phyloP scores from a whole-genome alignment of 1,284 basidiomycete genomes.

The Rhodotorula sp. region DNA sequence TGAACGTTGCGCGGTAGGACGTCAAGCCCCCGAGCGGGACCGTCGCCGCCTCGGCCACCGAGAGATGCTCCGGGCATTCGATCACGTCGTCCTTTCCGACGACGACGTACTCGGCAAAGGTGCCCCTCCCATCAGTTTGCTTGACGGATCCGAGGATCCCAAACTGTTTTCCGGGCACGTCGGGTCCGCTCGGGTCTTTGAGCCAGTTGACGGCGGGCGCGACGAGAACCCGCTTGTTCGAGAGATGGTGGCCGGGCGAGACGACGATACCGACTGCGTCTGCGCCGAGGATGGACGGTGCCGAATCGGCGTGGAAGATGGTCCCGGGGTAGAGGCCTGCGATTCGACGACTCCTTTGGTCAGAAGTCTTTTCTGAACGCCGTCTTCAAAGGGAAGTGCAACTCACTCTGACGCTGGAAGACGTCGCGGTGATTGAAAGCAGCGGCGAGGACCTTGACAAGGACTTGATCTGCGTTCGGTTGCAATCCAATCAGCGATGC shows the following conservation, averaged over 20 bases:
- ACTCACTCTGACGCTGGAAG: constrained; percentile 42
- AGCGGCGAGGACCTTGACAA: constrained; percentile 41
- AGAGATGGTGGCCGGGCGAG: constrained; percentile 34
- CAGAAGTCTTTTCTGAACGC: background rate
- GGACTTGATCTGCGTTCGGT: constrained; percentile 29
- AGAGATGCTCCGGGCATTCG: constrained; percentile 65
- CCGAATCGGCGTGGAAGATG: constrained; percentile 20
- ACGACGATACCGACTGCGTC: constrained; percentile 43
- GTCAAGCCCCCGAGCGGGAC: constrained; percentile 76
- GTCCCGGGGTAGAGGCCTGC: constrained; percentile 44
- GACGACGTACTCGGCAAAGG: constrained; percentile 72
- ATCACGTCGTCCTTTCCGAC: constrained; percentile 71
- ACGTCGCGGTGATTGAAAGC: constrained; percentile 46
- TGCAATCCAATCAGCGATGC: background rate
- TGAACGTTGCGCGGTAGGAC: constrained; percentile 73
- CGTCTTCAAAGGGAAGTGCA: no score
- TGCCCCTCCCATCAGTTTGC: constrained; percentile 55
- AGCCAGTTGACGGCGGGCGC: constrained; percentile 40
- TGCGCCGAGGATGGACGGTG: constrained; percentile 42
- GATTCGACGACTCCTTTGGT: background rate
- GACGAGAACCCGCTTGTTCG: constrained; percentile 39
- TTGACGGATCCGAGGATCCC: constrained; percentile 41
- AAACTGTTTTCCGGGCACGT: constrained; percentile 29
- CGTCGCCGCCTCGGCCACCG: constrained; percentile 64
- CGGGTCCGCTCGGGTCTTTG: constrained; percentile 37